A percentile compares a stretch with the other conserved stretches of the same genome.
These are phyloP conservation scores for Smallanthus sonchifolius DNA, from an alignment of 129 eudicot species.

Conservation along the genomic window DNA sequence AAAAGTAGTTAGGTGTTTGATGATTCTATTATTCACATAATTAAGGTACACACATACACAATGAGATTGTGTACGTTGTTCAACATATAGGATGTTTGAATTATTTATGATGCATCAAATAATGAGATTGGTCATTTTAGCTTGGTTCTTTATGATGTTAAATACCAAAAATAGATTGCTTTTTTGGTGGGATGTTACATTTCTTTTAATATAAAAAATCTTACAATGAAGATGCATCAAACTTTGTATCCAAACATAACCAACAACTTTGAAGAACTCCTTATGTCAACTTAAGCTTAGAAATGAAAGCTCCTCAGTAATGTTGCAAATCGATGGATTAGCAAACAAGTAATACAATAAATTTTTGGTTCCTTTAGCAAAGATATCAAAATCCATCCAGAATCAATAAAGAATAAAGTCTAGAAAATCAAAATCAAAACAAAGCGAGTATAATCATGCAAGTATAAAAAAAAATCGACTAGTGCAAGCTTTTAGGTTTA, in stretches of 20 bases:
- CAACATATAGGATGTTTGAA: constrained; percentile 1
- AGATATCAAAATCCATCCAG: no score
- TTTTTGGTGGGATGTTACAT: neutral
- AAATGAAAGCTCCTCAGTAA: no score
- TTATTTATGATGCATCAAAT: constrained; percentile 18
- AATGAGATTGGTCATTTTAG: constrained; percentile 8
- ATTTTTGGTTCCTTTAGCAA: no score
- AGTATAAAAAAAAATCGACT: no score
- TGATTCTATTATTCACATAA: neutral
- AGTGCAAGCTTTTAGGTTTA: no score
- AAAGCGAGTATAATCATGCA: no score
- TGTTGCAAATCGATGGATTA: no score
- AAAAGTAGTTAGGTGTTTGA: neutral
- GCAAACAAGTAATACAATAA: no score
- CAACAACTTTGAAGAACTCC: neutral
- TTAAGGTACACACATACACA: no score
- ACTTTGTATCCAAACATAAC: neutral
- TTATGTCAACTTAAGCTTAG: neutral
- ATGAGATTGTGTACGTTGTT: neutral
- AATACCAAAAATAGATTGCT: neutral
- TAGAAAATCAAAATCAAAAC: no score
- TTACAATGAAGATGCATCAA: no score
- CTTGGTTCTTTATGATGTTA: neutral
- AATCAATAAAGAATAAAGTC: no score
- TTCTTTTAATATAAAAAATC: neutral